phyloP scores from a whole-genome alignment of 805 yeast species.

The Saccharomycopsis synnaedendra region DNA sequence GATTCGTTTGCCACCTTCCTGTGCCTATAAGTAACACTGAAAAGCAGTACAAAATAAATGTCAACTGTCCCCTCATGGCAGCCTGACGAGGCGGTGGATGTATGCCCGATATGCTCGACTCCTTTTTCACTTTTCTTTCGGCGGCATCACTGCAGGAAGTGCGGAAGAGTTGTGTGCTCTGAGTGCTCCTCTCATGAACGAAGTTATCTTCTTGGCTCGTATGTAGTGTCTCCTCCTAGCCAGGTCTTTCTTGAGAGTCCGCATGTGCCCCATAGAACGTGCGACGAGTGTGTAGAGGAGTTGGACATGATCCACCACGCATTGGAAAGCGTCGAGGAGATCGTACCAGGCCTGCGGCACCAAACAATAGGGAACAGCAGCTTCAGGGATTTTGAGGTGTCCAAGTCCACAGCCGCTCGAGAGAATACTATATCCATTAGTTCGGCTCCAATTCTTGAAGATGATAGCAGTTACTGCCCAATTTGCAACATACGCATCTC shows the following conservation, averaged over 20 bases:
- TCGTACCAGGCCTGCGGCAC: not conserved
- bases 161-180: slow-evolving; percentile 74
- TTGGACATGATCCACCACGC: slow-evolving; percentile 38
- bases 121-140: slow-evolving; percentile 52
- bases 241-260: slow-evolving; percentile 37
- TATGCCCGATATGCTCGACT: slow-evolving; percentile 45
- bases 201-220: slow-evolving; percentile 46
- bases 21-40: no score
- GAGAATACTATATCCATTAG: not conserved
- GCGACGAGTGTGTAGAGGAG: slow-evolving; percentile 62
- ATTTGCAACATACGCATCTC: slow-evolving; percentile 24
- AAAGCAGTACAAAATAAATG: not conserved
- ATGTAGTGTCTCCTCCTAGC: slow-evolving; percentile 44
- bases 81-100: slow-evolving; percentile 40
- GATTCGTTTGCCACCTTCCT: no score
- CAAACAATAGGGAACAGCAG: not conserved
- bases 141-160: slow-evolving; percentile 73
- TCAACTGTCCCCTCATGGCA: slow-evolving; percentile 48
- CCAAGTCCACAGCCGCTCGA: not conserved
- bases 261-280: slow-evolving; percentile 56
- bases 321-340: slow-evolving; percentile 19
- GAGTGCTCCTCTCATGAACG: slow-evolving; percentile 45
- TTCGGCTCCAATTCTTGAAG: slow-evolving; percentile 1
- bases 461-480: slow-evolving; percentile 21
- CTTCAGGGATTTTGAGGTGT: not conserved